A percentile compares a stretch with the other conserved stretches of the same genome.
Conservation (phyloP, 176 grass and related monocot genomes). For the Rhynchospora tenuis region DNA sequence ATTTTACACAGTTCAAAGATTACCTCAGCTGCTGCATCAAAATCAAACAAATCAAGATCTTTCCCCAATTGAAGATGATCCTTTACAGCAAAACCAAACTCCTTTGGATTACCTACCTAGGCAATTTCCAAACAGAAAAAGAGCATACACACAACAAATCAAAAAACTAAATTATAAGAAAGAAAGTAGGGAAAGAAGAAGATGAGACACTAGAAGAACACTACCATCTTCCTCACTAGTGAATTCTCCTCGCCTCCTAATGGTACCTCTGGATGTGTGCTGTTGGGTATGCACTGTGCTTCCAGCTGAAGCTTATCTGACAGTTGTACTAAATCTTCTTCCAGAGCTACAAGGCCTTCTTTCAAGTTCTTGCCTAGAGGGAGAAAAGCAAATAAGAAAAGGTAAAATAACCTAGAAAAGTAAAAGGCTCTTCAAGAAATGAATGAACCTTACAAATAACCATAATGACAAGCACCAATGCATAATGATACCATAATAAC, state of each 20-base stretch:
- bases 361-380: constrained; percentile 79
- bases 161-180: background rate
- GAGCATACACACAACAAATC: background rate
- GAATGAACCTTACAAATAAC: background rate
- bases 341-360: constrained; percentile 72
- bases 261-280: constrained; percentile 82
- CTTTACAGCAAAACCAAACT: constrained; percentile 71
- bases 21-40: constrained; percentile 96
- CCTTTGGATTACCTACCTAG: constrained; percentile 65
- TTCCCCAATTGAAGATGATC: constrained; percentile 93
- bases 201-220: constrained; percentile 10
- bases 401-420: background rate
- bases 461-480: background rate
- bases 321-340: constrained; percentile 81
- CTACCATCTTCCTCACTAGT: constrained; percentile 75
- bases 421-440: background rate
- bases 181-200: background rate
- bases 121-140: constrained; percentile 32
- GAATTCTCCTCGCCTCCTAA: constrained; percentile 68
- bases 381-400: constrained; percentile 3
- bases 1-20: background rate
- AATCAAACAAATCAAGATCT: constrained; percentile 90
- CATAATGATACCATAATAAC: background rate
- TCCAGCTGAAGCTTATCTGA: constrained; percentile 83
- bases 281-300: constrained; percentile 89